These are phyloP conservation scores for Saturnispora quitensis DNA, from an alignment of 805 yeast genomes.

Conservation along the genomic window DNA sequence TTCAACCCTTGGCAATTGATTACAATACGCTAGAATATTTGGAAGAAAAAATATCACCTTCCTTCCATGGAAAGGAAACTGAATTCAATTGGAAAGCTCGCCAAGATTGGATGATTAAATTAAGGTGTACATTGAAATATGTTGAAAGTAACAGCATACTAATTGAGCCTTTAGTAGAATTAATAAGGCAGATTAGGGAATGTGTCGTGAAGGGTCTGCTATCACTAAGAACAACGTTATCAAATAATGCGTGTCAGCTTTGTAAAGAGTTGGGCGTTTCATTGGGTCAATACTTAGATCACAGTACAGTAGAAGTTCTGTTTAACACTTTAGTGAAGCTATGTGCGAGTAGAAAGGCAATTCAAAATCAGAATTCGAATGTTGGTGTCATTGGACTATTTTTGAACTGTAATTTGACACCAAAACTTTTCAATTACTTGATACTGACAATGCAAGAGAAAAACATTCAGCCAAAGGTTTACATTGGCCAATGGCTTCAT, in stretches of 20 bases:
- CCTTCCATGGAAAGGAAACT: slow-evolving; percentile 68
- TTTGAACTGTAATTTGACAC: slow-evolving; percentile 43
- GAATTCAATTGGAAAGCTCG: slow-evolving; percentile 80
- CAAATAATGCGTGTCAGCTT: slow-evolving; percentile 65
- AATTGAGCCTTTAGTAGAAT: slow-evolving; percentile 1
- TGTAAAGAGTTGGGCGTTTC: slow-evolving; percentile 54
- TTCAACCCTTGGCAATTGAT: slow-evolving; percentile 22
- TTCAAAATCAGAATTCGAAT: slow-evolving; percentile 52
- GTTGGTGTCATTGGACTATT: slow-evolving; percentile 48
- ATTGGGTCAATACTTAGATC: slow-evolving; percentile 34
- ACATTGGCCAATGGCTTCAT: slow-evolving; percentile 62
- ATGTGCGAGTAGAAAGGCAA: slow-evolving; percentile 52
- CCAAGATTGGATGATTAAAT: slow-evolving; percentile 48
- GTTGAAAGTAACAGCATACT: slow-evolving; percentile 22
- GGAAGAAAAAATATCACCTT: slow-evolving; percentile 22
- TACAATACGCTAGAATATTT: slow-evolving; percentile 26
- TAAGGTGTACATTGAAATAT: slow-evolving; percentile 57
- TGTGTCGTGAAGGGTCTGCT: slow-evolving; percentile 55
- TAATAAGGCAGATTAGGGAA: slow-evolving; percentile 37
- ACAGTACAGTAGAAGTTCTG: slow-evolving; percentile 38
- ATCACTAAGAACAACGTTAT: slow-evolving; percentile 79
- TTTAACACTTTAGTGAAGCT: slow-evolving; percentile 41
- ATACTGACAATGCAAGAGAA: slow-evolving; percentile 53
- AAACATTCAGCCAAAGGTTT: slow-evolving; percentile 60
- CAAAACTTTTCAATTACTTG: slow-evolving; percentile 43